Evolutionary conservation across 306 rosid species (phyloP), one percentile per base, ranked within the genome.

Genomic region (Oemleria cerasiformis): DNA sequence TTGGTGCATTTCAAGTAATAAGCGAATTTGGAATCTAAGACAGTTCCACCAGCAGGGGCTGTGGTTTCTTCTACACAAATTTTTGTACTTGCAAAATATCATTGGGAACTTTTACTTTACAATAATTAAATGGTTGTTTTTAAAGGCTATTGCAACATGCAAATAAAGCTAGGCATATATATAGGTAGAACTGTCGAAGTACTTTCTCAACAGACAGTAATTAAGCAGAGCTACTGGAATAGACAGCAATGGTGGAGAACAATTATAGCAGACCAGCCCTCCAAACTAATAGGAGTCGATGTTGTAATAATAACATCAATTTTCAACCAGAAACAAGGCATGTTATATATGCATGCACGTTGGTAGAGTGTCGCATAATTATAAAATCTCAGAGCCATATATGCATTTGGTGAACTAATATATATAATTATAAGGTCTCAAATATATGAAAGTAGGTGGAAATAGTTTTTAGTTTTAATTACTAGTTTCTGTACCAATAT

Each of bases 21-120:
- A 38, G 70, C 77, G 25, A 40, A 73, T 60, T 84, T 21, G 78
- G 91, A 82, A 84, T 84, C 84, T 47, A 39, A 5, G 34, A 36
- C 55, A 10, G 14, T 62, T 54, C 53, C 75, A 72, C 16, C 58
- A 78, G 78, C 69, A 76, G 75, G 66, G 84, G 79, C 54, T 79
- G 79, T 63, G 77, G 76, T 79, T 78, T 76, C 51, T 80, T 73
- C 74, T 6, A 41, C 79, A 30, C 74, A 81, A 41, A 82, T 70
- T 68, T 30, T 67, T 65, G 39, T 56, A 56, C 61, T 7, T 12
- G n/a, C 17, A 12, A 47, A 13, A 19, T 34, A 55, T 20, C 5
- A 3, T 19, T 9, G 15, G 17, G 25, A 19, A 38, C 66, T 30
- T 30, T 30, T 73, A 40, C 42, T 38, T 19, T 36, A 50, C 45